Base-by-base conservation (phyloP, 768 basidiomycete species). In the Phanerochaete carnosa region DNA sequence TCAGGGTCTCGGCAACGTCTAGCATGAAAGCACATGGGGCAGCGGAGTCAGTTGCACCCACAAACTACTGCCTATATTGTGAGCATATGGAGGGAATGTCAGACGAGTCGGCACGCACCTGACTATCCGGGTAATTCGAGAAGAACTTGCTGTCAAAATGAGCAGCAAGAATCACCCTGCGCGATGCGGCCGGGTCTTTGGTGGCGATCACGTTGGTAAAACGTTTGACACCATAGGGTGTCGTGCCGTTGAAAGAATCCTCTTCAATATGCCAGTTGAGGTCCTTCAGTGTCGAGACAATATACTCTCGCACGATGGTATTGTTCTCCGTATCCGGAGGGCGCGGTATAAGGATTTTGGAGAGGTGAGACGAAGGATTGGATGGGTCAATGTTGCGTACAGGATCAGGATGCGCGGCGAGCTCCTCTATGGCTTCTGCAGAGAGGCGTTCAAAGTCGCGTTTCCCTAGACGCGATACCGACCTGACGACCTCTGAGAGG, bases 21-120 rank as follows among this genome's bases (percentile, higher is more conserved):
- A 98, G 83, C 78, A 99, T 83, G 75, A 98, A 88, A 3, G 95
- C 94, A 65, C 95, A 98, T 2, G 97, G 88, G 33, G 93, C 94
- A 6, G 95, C 97, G 0, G 95, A 97, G 71, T 99, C 97, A 11
- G 95, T 98, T 9, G 97, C 97, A 33, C 97, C 97, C 68, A 99
- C 78, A 71, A 99, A 99, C 92, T 98, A 74, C 64, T 62, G 55
- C 53, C 58, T 45, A 49, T 32, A 52, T 28, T 37, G 51, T 56
- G 9, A 63, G 47, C 8, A 43, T 45, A 15, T 33, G 15, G 57
- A 26, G 13, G 12, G 9, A 35, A 29, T 29, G 28, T 23, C 39
- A 23, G 52, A 19, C 15, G 57, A 49, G 25, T 23, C 55, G 8
- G 49, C 23, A 71, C 79, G 60, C 67, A 92, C 94, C 78, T 92